Evolutionary conservation across 176 grass and related monocot species (phyloP).

Genomic region (Lolium rigidum): DNA sequence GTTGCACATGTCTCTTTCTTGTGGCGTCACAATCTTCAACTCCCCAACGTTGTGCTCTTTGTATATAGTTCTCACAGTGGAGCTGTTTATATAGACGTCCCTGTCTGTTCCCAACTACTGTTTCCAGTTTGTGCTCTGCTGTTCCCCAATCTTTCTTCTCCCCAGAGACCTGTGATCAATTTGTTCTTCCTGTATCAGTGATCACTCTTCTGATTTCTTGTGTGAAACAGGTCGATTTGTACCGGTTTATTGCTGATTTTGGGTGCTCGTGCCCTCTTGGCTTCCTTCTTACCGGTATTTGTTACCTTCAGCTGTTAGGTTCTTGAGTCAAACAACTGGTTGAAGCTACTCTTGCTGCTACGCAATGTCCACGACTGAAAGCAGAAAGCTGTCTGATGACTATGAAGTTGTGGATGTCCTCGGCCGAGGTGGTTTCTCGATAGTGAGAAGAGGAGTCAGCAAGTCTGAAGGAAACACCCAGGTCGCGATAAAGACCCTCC

Average conservation of each 20-base stretch:
- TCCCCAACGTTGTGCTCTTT: constrained; percentile 33
- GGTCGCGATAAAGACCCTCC: constrained; percentile 69
- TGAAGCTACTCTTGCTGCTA: not conserved
- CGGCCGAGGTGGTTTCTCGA: constrained; percentile 67
- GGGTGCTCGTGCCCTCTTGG: not conserved
- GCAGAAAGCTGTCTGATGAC: constrained; percentile 61
- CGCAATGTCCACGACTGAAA: constrained; percentile 53
- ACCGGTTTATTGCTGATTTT: not conserved
- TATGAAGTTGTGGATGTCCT: constrained; percentile 67
- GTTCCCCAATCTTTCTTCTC: constrained; percentile 28
- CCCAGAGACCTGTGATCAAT: constrained; percentile 2
- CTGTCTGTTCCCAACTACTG: constrained; percentile 49
- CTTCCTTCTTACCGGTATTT: not conserved
- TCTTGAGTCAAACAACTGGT: not conserved
- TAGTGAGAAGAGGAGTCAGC: constrained; percentile 70
- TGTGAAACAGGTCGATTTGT: constrained; percentile 7
- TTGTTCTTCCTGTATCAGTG: constrained; percentile 5
- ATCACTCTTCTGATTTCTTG: constrained; percentile 5
- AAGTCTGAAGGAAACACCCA: constrained; percentile 50
- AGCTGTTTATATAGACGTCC: constrained; percentile 19
- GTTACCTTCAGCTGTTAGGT: not conserved
- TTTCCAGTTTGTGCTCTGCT: constrained; percentile 36
- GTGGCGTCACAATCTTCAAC: constrained; percentile 27
- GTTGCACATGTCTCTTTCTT: constrained; percentile 56
- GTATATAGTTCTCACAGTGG: constrained; percentile 10